Conservation (phyloP, 2,329 filamentous ascomycete genomes). For the Colletotrichum sojae region DNA sequence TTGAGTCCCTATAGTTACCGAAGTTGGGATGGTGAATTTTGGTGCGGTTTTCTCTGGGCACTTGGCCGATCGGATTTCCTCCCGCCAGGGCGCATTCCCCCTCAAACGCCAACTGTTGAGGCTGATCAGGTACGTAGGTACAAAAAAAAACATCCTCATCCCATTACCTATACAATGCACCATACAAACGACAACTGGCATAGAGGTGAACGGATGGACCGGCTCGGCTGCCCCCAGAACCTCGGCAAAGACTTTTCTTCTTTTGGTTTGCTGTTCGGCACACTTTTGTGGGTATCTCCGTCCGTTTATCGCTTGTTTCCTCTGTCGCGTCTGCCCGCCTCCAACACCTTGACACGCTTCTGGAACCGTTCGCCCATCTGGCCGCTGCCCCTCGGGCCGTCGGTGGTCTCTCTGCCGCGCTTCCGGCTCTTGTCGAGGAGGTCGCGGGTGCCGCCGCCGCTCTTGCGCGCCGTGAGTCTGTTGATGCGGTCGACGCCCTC, state of each 20-base stretch:
- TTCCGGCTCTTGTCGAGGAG: conserved; percentile 90
- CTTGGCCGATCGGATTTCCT: conserved; percentile 22
- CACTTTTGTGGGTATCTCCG: conserved; percentile 17
- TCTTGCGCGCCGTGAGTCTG: conserved; percentile 81
- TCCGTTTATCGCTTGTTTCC: conserved; percentile 55
- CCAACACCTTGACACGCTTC: conserved; percentile 74
- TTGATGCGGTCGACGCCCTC: conserved; percentile 91
- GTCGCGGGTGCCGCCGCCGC: conserved; percentile 68
- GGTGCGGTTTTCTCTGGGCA: background rate
- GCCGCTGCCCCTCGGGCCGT: conserved; percentile 78
- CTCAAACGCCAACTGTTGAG: background rate
- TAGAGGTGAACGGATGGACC: background rate
- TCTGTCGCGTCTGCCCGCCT: conserved; percentile 61
- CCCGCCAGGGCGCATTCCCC: conserved; percentile 1
- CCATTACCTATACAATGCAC: no score
- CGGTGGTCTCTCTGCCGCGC: conserved; percentile 76
- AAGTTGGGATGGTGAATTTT: conserved; percentile 5
- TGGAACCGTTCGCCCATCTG: conserved; percentile 82
- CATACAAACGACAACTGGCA: background rate
- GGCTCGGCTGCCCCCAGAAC: background rate
- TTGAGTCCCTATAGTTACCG: conserved; percentile 8
- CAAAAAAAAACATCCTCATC: background rate
- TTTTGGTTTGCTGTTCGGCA: background rate
- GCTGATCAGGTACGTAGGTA: conserved; percentile 1
- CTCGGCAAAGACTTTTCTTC: conserved; percentile 19